These are phyloP conservation scores for Starmera caribaea DNA, from an alignment of 805 yeast species.

Conservation along the genomic window DNA sequence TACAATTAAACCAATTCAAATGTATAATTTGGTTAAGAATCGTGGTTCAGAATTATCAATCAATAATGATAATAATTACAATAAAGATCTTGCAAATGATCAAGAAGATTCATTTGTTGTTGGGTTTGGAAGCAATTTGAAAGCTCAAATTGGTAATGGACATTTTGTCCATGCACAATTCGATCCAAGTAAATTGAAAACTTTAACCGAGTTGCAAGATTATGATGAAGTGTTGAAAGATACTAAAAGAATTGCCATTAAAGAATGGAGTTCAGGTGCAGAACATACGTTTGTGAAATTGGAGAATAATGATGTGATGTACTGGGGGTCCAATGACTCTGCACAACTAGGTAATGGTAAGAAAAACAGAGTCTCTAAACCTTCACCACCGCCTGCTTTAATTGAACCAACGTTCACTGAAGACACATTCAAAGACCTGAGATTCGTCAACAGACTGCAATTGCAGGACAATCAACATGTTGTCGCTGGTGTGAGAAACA, in stretches of 20 bases:
- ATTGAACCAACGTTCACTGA: constrained; percentile 39
- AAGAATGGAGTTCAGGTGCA: constrained; percentile 48
- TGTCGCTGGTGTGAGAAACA: constrained; percentile 50
- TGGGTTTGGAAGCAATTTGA: constrained; percentile 75
- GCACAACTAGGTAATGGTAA: constrained; percentile 88
- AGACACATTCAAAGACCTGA: constrained; percentile 23
- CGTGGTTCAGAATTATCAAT: constrained; percentile 9
- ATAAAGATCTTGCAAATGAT: constrained; percentile 14
- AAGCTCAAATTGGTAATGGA: constrained; percentile 82
- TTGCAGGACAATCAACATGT: constrained; percentile 45
- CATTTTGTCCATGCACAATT: constrained; percentile 65
- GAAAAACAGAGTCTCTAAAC: constrained; percentile 45
- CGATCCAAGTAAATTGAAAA: constrained; percentile 48
- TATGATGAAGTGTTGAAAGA: constrained; percentile 37
- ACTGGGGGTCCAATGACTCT: constrained; percentile 77
- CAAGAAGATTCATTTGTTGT: constrained; percentile 29
- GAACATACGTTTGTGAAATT: constrained; percentile 58
- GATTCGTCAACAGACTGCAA: constrained; percentile 35
- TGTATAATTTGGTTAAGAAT: constrained; percentile 19
- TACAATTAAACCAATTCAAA: constrained; percentile 23
- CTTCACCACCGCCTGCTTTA: constrained; percentile 43
- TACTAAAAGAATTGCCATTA: constrained; percentile 37
- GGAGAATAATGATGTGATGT: constrained; percentile 53
- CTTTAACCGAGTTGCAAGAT: constrained; percentile 34
- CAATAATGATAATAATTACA: constrained; percentile 10